These are phyloP conservation scores for Phytophthora sansomeana DNA, from an alignment of 352 stramenopile genomes.

Conservation along the genomic window DNA sequence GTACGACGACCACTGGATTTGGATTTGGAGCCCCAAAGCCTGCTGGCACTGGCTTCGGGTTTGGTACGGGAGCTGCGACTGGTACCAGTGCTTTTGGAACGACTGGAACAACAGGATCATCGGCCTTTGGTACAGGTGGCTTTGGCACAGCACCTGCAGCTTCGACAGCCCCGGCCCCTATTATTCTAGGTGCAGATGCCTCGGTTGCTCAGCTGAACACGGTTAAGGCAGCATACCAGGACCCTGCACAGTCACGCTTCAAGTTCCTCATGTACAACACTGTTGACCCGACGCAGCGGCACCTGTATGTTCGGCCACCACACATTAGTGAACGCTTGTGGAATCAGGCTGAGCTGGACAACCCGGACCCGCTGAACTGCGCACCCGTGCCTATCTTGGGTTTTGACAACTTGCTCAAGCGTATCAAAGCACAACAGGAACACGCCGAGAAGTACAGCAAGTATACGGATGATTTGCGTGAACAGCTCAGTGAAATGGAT, in stretches of 20 bases:
- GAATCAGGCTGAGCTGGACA: slow-evolving; percentile 88
- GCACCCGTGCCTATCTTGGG: slow-evolving; percentile 80
- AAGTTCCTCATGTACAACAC: slow-evolving; percentile 93
- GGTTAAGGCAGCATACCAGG: slow-evolving; percentile 86
- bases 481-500: slow-evolving; percentile 84
- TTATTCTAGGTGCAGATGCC: slow-evolving; percentile 78
- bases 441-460: slow-evolving; percentile 85
- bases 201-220: slow-evolving; percentile 83
- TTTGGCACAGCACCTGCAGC: slow-evolving; percentile 51
- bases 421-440: slow-evolving; percentile 83
- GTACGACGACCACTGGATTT: slow-evolving; percentile 42
- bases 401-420: slow-evolving; percentile 84
- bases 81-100: slow-evolving; percentile 27
- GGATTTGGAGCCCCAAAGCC: slow-evolving; percentile 38
- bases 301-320: slow-evolving; percentile 80
- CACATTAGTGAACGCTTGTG: slow-evolving; percentile 88
- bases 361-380: slow-evolving; percentile 84
- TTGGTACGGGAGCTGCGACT: slow-evolving; percentile 30
- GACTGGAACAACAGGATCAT: slow-evolving; percentile 31
- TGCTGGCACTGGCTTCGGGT: slow-evolving; percentile 35
- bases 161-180: slow-evolving; percentile 62
- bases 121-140: slow-evolving; percentile 38
- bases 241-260: slow-evolving; percentile 86
- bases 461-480: slow-evolving; percentile 79
- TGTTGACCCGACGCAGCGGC: slow-evolving; percentile 82